Percentiles rank a stretch among this genome's conserved stretches.
Evolutionary conservation across 2,329 filamentous ascomycete species (phyloP).

Genomic region (Coniosporium tulheliwenetii): DNA sequence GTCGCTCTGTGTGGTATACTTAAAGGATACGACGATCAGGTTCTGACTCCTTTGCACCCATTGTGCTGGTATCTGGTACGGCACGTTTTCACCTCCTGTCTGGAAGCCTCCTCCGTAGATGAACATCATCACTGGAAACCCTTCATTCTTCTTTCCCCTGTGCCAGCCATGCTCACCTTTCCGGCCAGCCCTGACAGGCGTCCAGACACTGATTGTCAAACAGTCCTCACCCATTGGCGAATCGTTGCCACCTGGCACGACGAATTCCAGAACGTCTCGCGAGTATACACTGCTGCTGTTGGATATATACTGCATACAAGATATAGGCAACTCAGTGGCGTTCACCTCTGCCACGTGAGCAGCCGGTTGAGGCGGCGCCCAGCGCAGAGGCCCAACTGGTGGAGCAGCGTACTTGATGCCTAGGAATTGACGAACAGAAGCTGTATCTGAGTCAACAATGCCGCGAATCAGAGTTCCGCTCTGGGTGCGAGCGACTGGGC

Average conservation of each 20-base stretch:
- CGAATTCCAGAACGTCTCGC: slow-evolving; percentile 13
- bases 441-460: slow-evolving; percentile 3
- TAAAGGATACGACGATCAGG: slow-evolving; percentile 25
- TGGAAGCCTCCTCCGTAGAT: slow-evolving; percentile 32
- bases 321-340: slow-evolving; percentile 10
- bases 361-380: slow-evolving; percentile 7
- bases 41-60: slow-evolving; percentile 26
- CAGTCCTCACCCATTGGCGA: slow-evolving; percentile 26
- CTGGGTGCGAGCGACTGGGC: slow-evolving; percentile 1
- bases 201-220: slow-evolving; percentile 30
- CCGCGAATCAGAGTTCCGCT: slow-evolving; percentile 5
- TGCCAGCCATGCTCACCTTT: neutral
- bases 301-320: slow-evolving; percentile 12
- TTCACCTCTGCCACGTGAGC: slow-evolving; percentile 7
- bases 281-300: slow-evolving; percentile 8
- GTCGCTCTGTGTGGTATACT: slow-evolving; percentile 4
- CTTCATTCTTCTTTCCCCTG: slow-evolving; percentile 3
- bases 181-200: slow-evolving; percentile 14
- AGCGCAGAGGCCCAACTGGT: slow-evolving; percentile 9
- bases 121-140: slow-evolving; percentile 30
- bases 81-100: slow-evolving; percentile 27
- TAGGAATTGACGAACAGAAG: slow-evolving; percentile 8
- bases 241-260: slow-evolving; percentile 8
- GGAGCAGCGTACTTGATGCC: slow-evolving; percentile 11
- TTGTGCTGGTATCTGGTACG: slow-evolving; percentile 28